Evolutionary conservation across 257 asterid species (phyloP), one percentile per base, ranked within the genome.

Genomic region (Eustoma russellianum): DNA sequence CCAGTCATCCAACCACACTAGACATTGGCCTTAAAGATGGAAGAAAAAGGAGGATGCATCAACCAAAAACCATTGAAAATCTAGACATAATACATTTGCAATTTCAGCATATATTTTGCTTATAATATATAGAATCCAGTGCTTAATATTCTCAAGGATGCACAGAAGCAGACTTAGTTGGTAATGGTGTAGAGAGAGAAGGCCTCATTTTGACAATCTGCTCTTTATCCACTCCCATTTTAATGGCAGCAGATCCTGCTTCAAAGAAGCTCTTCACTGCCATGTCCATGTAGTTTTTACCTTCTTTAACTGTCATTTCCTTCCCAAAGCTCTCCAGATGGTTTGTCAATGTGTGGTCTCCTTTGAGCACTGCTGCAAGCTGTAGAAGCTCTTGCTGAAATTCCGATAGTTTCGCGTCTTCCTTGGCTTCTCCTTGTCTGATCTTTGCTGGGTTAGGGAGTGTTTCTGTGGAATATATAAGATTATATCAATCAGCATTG

Each of bases 141-240:
- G 30, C 30, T 24, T 24, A 24, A 38, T 38, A 2, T 38, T 7
- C 12, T 38, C 43, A 38, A 38, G 43, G 43, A 38, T 38, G 9
- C 7, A 7, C 43, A 38, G 43, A 38, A 38, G 11, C 52, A 6
- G 52, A 16, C 11, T 48, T 48, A 11, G 5, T 56, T 15, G 75
- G 49, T 9, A 75, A 5, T 72, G 84, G 74, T 7, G 96, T 74
- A 2, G 85, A 78, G 5, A 90, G 89, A 33, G 98, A 83, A 17
- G 96, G 93, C 61, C 80, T 74, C 98, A 90, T 86, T 64, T 78
- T 78, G 10, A 86, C 85, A 44, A 80, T 77, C 11, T 78, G 96
- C 18, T 86, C 70, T 7, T 46, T 74, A 33, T 77, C 69, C 28
- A 79, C 93, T 3, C 87, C 95, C 84, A 86, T 69, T 38, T 17